Evolutionary conservation across 177 flowering plant genomes (phyloP).

Genomic region (Tripterygium wilfordii): DNA sequence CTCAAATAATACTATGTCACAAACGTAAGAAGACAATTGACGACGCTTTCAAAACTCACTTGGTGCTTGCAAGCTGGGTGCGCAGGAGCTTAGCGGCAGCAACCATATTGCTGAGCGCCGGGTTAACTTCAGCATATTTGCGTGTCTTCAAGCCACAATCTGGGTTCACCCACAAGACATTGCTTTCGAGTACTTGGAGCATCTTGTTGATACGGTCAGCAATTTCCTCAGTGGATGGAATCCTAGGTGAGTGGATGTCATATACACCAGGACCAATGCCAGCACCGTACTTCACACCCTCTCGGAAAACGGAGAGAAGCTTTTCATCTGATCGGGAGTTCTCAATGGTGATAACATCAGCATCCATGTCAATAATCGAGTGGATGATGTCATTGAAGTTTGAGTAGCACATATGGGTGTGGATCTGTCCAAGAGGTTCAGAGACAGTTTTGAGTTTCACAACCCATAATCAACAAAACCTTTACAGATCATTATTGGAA

Average conservation of each 20-base stretch:
- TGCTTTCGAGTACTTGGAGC: slow-evolving; percentile 61
- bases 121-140: slow-evolving; percentile 58
- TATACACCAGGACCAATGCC: slow-evolving; percentile 78
- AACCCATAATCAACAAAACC: no score
- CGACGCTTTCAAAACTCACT: no score
- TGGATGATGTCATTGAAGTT: slow-evolving; percentile 73
- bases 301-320: slow-evolving; percentile 66
- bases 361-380: slow-evolving; percentile 71
- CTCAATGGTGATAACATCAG: slow-evolving; percentile 75
- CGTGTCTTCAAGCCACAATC: slow-evolving; percentile 76
- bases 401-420: slow-evolving; percentile 81
- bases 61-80: slow-evolving; percentile 33
- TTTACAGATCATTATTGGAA: no score
- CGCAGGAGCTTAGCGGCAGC: slow-evolving; percentile 64
- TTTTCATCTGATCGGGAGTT: slow-evolving; percentile 69
- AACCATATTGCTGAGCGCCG: slow-evolving; percentile 65
- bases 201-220: slow-evolving; percentile 59
- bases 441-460: neutral
- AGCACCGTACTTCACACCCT: slow-evolving; percentile 66
- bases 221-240: slow-evolving; percentile 59
- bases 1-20: no score
- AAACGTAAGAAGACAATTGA: no score
- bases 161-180: slow-evolving; percentile 70
- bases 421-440: slow-evolving; percentile 29
- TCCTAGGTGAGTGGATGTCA: slow-evolving; percentile 68